Base-by-base conservation (phyloP, 371 early-diverging fungal genomes). In the Batkoa obscura region DNA sequence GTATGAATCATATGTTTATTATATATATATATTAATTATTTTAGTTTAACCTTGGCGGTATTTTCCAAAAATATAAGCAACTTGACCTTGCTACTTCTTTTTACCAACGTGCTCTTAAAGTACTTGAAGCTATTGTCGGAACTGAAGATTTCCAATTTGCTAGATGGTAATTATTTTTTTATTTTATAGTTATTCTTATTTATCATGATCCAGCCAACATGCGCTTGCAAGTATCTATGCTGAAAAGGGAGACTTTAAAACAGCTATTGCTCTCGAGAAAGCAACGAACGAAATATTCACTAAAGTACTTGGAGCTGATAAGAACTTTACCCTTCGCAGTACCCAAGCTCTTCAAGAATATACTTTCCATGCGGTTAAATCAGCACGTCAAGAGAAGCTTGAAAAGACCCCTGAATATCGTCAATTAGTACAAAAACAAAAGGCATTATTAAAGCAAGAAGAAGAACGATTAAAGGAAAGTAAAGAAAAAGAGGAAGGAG, bases 81-180 rank as follows among this genome's bases (percentile, higher is more conserved):
- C 12, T 36, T 51, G 43, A 62, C 32, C 35, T 39, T 17, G 30
- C 8, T 38, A 33, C 80, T 35, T 62, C 66, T 35, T 91, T 86
- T 76, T 83, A 84, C 64, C 74, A 81, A 60, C 74, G 83, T 45
- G 84, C 90, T 13, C 71, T 73, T 46, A 73, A 68, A 9, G 80
- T 78, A 5, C 83, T 86, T 60, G 75, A 79, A 55, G 47, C 57
- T 30, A 68, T 87, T n/a, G 72, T 85, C 42, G 90, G 89, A 45
- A 65, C 73, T 51, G 77, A 85, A 5, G 79, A 84, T 62, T 67
- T 79, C n/a, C 59, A 80, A n/a, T 77, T 88, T 12, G 81, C 83
- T 37, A 70, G 73, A 72, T 62, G 72, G 77, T 60, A 56, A 57
- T 23, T 23, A 23, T 23, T 23, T 13, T 41, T 52, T 59, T 12